These are phyloP conservation scores for Pterocarpus santalinus DNA, from an alignment of 306 rosid genomes.

Conservation along the genomic window DNA sequence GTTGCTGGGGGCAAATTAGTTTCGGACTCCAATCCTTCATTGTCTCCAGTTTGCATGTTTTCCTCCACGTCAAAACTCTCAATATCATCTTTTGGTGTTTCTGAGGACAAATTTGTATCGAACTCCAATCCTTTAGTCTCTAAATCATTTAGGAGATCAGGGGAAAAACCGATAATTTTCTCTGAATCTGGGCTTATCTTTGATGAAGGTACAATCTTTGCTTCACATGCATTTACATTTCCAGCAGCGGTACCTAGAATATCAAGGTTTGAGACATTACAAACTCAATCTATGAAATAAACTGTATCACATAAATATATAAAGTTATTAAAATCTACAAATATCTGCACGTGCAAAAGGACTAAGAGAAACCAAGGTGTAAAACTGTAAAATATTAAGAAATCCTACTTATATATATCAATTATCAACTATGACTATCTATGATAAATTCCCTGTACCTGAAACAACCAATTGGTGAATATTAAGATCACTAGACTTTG, in stretches of 20 bases:
- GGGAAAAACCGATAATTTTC: background rate
- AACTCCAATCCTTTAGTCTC: slow-evolving; percentile 12
- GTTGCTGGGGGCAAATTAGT: too few species aligned
- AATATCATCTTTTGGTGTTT: background rate
- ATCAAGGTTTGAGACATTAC: slow-evolving; percentile 28
- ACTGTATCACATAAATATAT: background rate
- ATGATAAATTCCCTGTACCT: background rate
- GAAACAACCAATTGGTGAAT: background rate
- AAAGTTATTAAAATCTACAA: background rate
- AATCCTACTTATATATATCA: background rate
- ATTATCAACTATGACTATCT: background rate
- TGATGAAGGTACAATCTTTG: background rate
- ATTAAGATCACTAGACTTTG: background rate
- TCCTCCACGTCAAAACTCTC: background rate
- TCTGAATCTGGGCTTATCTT: slow-evolving; percentile 3
- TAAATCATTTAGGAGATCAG: slow-evolving; percentile 6
- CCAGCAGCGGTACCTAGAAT: slow-evolving; percentile 8
- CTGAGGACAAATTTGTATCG: background rate
- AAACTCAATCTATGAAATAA: background rate
- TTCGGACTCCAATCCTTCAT: too few species aligned
- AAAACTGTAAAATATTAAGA: background rate
- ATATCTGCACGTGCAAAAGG: background rate
- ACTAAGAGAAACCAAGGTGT: background rate
- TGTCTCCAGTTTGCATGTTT: too few species aligned
- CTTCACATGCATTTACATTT: slow-evolving; percentile 3